These are phyloP conservation scores for Populus hybrid DNA, from an alignment of 441 rosid species.

Conservation along the genomic window DNA sequence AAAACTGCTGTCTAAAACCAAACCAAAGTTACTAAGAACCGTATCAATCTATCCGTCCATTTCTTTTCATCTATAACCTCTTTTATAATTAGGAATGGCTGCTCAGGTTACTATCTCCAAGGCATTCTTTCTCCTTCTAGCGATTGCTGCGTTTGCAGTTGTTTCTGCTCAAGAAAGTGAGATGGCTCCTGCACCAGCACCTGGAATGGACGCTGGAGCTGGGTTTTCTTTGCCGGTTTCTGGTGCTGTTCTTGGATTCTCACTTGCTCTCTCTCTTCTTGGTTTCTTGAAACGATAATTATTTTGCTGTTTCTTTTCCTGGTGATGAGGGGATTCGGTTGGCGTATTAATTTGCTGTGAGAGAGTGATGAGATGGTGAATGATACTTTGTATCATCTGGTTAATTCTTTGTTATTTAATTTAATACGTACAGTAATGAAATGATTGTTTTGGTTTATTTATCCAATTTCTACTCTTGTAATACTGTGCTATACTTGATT, in stretches of 20 bases:
- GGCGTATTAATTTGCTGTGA: no score
- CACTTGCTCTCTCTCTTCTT: constrained; percentile 11
- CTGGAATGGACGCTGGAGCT: constrained; percentile 14
- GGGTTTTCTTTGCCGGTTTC: not conserved
- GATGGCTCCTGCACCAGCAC: constrained; percentile 14
- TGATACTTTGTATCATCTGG: no score
- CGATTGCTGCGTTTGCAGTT: not conserved
- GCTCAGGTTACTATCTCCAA: constrained; percentile 12
- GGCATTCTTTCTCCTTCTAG: constrained; percentile 1
- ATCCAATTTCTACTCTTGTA: no score
- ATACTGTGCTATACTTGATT: no score
- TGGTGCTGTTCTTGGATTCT: constrained; percentile 6
- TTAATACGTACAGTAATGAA: no score
- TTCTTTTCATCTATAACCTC: not conserved
- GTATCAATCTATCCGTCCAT: not conserved
- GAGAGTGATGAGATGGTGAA: no score
- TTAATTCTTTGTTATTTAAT: no score
- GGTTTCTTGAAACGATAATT: constrained; percentile 9
- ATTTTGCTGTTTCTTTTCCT: no score
- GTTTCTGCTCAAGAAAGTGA: constrained; percentile 13
- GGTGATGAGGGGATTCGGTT: no score
- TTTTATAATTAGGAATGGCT: not conserved
- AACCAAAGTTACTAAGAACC: not conserved
- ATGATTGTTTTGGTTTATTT: no score
- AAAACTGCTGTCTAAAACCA: no score